These are phyloP conservation scores for Phytopythium vexans DNA, from an alignment of 352 stramenopile genomes.

Conservation along the genomic window DNA sequence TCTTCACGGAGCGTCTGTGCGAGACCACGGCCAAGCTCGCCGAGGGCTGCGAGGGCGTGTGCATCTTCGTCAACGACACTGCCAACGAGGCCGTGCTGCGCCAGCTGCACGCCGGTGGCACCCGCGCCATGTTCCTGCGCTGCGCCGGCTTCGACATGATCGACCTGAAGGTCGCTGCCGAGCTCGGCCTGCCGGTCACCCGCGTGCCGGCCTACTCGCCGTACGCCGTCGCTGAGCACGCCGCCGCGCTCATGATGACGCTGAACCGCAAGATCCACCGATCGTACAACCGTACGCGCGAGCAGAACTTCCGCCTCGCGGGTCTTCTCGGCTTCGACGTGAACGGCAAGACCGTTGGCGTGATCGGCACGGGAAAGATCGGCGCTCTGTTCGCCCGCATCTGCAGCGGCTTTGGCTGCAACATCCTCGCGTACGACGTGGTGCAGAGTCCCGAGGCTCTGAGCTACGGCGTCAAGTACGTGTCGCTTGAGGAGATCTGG, in stretches of 20 bases:
- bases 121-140: conserved; percentile 69
- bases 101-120: conserved; percentile 39
- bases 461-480: conserved; percentile 44
- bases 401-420: conserved; percentile 30
- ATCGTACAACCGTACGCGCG: conserved; percentile 68
- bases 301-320: conserved; percentile 70
- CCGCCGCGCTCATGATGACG: conserved; percentile 70
- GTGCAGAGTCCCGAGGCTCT: conserved; percentile 47
- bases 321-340: background rate
- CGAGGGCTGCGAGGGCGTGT: conserved; percentile 50
- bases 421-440: conserved; percentile 68
- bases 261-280: conserved; percentile 80
- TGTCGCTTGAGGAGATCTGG: conserved; percentile 60
- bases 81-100: conserved; percentile 56
- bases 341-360: conserved; percentile 24
- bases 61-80: conserved; percentile 87
- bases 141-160: conserved; percentile 84
- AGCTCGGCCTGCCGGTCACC: conserved; percentile 54
- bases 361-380: conserved; percentile 38
- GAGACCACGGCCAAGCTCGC: conserved; percentile 47
- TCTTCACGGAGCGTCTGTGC: conserved; percentile 53
- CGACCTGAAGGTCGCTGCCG: conserved; percentile 53
- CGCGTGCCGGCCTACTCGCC: conserved; percentile 78
- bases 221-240: conserved; percentile 77
- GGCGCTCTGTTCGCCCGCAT: conserved; percentile 31